These are phyloP conservation scores for Pichia membranifaciens DNA, from an alignment of 805 yeast species.

Conservation along the genomic window DNA sequence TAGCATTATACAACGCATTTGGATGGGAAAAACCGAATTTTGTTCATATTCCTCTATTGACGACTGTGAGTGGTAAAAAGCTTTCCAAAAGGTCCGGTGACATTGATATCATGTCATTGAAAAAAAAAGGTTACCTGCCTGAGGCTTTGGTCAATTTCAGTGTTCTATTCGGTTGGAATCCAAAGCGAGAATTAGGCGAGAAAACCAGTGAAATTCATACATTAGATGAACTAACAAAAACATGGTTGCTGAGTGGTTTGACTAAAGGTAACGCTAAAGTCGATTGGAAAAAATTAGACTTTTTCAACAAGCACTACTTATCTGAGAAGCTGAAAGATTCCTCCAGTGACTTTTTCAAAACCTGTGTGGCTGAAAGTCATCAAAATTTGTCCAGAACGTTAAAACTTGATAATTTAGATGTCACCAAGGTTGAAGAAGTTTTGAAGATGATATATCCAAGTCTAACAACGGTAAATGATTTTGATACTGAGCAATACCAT, in stretches of 20 bases:
- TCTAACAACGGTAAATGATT: constrained; percentile 49
- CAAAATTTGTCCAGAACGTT: constrained; percentile 1
- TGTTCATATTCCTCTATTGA: constrained; percentile 85
- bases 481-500: constrained; percentile 36
- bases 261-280: constrained; percentile 95
- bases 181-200: constrained; percentile 50
- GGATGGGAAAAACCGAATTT: constrained; percentile 80
- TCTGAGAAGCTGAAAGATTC: constrained; percentile 32
- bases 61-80: constrained; percentile 67
- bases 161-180: constrained; percentile 94
- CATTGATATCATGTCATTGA: constrained; percentile 57
- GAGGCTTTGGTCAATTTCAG: constrained; percentile 85
- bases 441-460: constrained; percentile 42
- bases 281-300: constrained; percentile 65
- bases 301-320: constrained; percentile 71
- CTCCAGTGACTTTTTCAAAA: constrained; percentile 31
- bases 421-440: constrained; percentile 34
- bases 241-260: constrained; percentile 63
- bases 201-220: constrained; percentile 47
- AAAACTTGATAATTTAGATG: constrained; percentile 15
- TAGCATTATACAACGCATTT: constrained; percentile 78
- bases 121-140: constrained; percentile 62
- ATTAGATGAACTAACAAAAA: constrained; percentile 44
- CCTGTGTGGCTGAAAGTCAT: constrained; percentile 31
- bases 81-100: constrained; percentile 84